phyloP scores from a whole-genome alignment of 1,139 yeast species.

The Blastobotrys elegans region DNA sequence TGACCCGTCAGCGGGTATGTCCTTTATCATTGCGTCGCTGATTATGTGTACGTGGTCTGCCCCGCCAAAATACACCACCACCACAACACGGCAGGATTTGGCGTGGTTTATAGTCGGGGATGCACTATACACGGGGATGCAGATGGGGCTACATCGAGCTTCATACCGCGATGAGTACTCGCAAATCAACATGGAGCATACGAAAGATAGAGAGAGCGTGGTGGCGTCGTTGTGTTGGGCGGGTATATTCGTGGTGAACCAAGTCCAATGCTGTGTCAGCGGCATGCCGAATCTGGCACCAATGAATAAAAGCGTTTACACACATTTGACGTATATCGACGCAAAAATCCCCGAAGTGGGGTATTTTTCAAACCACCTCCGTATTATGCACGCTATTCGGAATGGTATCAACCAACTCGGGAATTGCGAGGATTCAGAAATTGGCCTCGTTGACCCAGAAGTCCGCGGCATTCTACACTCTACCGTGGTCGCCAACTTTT shows the following conservation, averaged over 20 bases:
- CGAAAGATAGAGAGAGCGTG: slow-evolving; percentile 11
- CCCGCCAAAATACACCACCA: not conserved
- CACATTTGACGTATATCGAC: not conserved
- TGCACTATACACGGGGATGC: slow-evolving; percentile 21
- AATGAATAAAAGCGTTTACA: slow-evolving; percentile 7
- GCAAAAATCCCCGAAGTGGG: slow-evolving; percentile 5
- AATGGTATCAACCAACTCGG: slow-evolving; percentile 18
- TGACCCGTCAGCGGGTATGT: slow-evolving; percentile 3
- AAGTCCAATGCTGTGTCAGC: slow-evolving; percentile 14
- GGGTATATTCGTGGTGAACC: slow-evolving; percentile 17
- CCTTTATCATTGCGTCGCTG: slow-evolving; percentile 6
- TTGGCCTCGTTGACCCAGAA: slow-evolving; percentile 20
- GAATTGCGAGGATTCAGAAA: slow-evolving; percentile 21
- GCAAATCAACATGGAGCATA: slow-evolving; percentile 4
- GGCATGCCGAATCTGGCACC: slow-evolving; percentile 17
- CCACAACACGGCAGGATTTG: slow-evolving; percentile 14
- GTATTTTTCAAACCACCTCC: slow-evolving; percentile 5
- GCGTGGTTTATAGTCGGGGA: slow-evolving; percentile 20
- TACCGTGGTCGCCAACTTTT: slow-evolving; percentile 15
- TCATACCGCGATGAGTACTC: slow-evolving; percentile 8
- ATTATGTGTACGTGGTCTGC: slow-evolving; percentile 4
- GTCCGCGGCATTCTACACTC: slow-evolving; percentile 19
- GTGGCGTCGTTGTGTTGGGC: slow-evolving; percentile 19
- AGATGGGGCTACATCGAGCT: slow-evolving; percentile 22
- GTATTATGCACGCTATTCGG: slow-evolving; percentile 13